Base-by-base conservation (phyloP, 805 yeast genomes). In the Debaryomyces tyrocola region DNA sequence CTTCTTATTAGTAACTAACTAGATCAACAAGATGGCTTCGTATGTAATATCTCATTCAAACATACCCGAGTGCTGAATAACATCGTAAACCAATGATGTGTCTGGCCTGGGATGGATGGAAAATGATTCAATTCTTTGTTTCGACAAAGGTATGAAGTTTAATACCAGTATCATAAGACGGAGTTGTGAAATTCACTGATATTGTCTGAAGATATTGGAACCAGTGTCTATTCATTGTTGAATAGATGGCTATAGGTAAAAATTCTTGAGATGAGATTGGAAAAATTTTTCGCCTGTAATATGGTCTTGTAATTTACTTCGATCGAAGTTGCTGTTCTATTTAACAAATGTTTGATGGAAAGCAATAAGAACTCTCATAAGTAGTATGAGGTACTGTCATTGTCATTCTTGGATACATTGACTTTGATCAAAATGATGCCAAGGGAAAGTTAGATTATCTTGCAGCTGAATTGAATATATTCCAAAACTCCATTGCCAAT, bases 381-480 rank as follows among this genome's bases (percentile, higher is more conserved):
- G 15, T 6, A 4, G 24, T 40, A 28, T 40, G 42, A 14, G 42
- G 42, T 40, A 10, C 11, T 38, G 41, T 38, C 24, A 21, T 37
- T 21, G 42, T 40, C 35, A 29, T 40, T 20, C 34, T 28, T 27
- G 42, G 37, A n/a, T 31, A 33, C 31, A 18, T 41, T 34, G 37
- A 33, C 33, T 24, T 34, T 35, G 28, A 34, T 33, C 18, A 33
- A 34, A 33, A 17, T 33, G 20, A 33, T 54, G 58, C 71, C 73
- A 59, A 56, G 69, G 73, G 72, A 66, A 66, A 58, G 54, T 58
- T 53, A 67, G 72, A 67, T 65, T 67, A 59, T 67, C 73, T 67
- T 67, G 72, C 73, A 67, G 73, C 51, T 48, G 51, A 56, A 52
- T 43, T 48, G 44, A 43, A 54, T 48, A 56, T 58, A 52, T 58